phyloP scores from a whole-genome alignment of 345 rosid species.

The Rhizophora mangle region DNA sequence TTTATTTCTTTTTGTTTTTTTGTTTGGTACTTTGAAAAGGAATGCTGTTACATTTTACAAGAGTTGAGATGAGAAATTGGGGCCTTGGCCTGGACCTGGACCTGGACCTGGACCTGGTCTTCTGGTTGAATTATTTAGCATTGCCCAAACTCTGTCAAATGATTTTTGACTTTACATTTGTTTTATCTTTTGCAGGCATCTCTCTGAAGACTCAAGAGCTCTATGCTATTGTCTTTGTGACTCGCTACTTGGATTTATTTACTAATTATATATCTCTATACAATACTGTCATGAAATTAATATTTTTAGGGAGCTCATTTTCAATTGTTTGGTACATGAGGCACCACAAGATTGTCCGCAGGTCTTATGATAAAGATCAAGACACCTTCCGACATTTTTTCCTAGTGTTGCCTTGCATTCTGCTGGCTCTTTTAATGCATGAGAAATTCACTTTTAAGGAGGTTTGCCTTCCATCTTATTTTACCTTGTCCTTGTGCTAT shows the following conservation, averaged over 20 bases:
- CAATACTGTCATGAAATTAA: constrained; percentile 41
- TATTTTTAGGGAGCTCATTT: constrained; percentile 40
- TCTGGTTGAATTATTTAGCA: not conserved
- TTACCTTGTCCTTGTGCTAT: not conserved
- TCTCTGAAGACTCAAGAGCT: constrained; percentile 49
- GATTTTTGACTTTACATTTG: not conserved
- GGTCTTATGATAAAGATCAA: constrained; percentile 48
- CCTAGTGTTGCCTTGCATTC: constrained; percentile 53
- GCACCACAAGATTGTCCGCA: constrained; percentile 40
- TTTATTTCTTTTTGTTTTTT: too few relatives aligned
- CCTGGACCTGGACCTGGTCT: not conserved
- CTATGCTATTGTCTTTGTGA: constrained; percentile 40
- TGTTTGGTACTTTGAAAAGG: too few relatives aligned
- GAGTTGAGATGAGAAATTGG: not conserved
- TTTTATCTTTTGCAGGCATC: constrained; percentile 30
- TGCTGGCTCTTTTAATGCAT: constrained; percentile 54
- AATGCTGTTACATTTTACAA: too few relatives aligned
- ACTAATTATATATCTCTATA: constrained; percentile 33
- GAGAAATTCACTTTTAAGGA: constrained; percentile 62
- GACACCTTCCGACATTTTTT: constrained; percentile 68
- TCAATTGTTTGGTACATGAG: constrained; percentile 51
- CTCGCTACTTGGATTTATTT: constrained; percentile 43
- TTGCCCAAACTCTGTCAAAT: not conserved
- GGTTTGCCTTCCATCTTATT: constrained; percentile 31
- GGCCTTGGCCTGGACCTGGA: not conserved